Evolutionary conservation across 805 yeast species (phyloP).

Genomic region (Candida qinlingensis): DNA sequence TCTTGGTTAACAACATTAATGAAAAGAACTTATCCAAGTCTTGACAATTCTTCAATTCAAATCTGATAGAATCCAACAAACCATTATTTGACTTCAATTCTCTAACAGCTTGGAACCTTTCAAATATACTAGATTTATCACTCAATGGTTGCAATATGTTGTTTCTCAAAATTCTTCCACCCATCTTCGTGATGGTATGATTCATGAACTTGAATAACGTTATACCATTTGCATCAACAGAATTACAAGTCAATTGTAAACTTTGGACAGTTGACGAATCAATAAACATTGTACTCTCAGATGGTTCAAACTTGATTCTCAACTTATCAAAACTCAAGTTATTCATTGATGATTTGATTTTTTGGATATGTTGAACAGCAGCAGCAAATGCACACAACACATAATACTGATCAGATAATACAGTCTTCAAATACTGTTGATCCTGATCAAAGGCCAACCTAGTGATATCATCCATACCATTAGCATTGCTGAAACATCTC

Average conservation of each 20-base stretch:
- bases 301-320: constrained; percentile 32
- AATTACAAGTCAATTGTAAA: constrained; percentile 36
- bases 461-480: constrained; percentile 22
- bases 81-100: constrained; percentile 27
- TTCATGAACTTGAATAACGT: constrained; percentile 34
- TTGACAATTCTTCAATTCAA: constrained; percentile 25
- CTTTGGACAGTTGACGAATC: constrained; percentile 33
- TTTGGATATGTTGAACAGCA: constrained; percentile 24
- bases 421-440: constrained; percentile 19
- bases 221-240: constrained; percentile 24
- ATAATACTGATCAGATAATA: constrained; percentile 25
- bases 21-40: constrained; percentile 40
- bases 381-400: constrained; percentile 33
- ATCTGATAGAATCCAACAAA: constrained; percentile 14
- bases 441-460: constrained; percentile 18
- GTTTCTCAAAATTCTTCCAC: constrained; percentile 34
- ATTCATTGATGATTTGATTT: constrained; percentile 6
- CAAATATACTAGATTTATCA: constrained; percentile 28
- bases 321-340: constrained; percentile 24
- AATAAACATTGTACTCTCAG: constrained; percentile 39
- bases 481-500: constrained; percentile 21
- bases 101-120: constrained; percentile 33
- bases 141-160: constrained; percentile 45
- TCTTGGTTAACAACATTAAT: constrained; percentile 27
- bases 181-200: constrained; percentile 42